Evolutionary conservation across 139 green algal genomes (phyloP), one percentile per base, ranked within the genome.

Genomic region (Limnomonas spitsbergensis): DNA sequence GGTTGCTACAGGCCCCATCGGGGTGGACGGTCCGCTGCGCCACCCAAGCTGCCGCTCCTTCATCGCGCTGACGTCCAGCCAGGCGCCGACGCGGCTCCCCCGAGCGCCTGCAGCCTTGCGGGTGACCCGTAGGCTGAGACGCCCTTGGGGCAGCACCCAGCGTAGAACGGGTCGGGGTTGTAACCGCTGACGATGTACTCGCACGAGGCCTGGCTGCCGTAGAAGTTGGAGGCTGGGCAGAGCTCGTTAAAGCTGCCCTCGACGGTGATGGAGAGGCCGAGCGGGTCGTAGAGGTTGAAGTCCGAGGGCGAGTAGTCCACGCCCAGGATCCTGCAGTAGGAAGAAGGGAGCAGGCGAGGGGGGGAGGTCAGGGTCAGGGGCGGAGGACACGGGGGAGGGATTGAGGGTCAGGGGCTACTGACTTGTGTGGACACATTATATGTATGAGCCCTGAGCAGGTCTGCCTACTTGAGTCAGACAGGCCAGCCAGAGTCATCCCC

Each of bases 151-250:
- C 77, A 81, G 67, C 77, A 81, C 7, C 71, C 29, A 26, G 69
- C 67, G 27, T 71, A 38, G 3, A 37, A 42, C 20, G 67, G 67
- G 1, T 2, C 29, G 67, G 7, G 20, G 38, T 61, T 70, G 27
- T n/a, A 24, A 26, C 77, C 77, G 7, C 4, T 56, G 3, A 82
- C 31, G 27, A 78, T 24, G 37, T 82, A 82, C 78, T 82, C 69
- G 69, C 78, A 82, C 24, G 42, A 73, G 77, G 53, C 27, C 40
- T 77, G 3, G 1, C 47, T 75, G 37, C 78, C 78, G 36, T 69
- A 82, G 69, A 42, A 53, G 29, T 47, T 27, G 34, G 38, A 72
- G 4, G 78, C 78, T 40, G 78, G 78, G 78, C 78, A 82, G 36
- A 82, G 69, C 69, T 82, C 78, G 1, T 38, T 47, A 1, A 42